phyloP scores from a whole-genome alignment of 1,284 basidiomycete genomes.

The Ceratobasidium sp. region DNA sequence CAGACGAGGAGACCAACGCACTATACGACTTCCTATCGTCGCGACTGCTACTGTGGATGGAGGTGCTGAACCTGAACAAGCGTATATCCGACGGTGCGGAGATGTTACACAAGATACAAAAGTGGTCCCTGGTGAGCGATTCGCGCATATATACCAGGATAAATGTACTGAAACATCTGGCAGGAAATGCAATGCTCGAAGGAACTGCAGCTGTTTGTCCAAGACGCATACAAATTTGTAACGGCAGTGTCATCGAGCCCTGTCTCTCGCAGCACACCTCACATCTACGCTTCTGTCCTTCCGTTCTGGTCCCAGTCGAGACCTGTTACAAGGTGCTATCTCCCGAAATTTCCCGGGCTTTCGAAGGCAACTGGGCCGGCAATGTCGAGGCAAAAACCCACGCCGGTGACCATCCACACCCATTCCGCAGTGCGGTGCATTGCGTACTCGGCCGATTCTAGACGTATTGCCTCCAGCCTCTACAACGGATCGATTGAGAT shows the following conservation, averaged over 20 bases:
- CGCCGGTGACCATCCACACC: too few species aligned
- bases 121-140: neutral
- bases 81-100: neutral
- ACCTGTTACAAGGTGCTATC: too few species aligned
- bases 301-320: too few species aligned
- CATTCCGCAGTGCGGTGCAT: too few species aligned
- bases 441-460: slow-evolving; percentile 7
- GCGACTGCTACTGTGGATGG: slow-evolving; percentile 21
- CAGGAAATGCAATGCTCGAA: neutral
- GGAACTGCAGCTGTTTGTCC: neutral
- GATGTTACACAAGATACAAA: neutral
- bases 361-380: too few species aligned
- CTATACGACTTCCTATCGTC: slow-evolving; percentile 8
- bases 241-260: too few species aligned
- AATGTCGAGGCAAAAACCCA: too few species aligned
- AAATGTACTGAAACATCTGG: neutral
- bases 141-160: too few species aligned
- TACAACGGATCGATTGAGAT: neutral
- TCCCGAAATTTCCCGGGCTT: too few species aligned
- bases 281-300: too few species aligned
- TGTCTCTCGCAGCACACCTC: too few species aligned
- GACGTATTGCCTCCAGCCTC: too few species aligned
- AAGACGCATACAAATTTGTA: neutral
- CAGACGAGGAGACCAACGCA: neutral
- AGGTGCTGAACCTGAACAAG: slow-evolving; percentile 19